Evolutionary conservation across 2,329 filamentous ascomycete species (phyloP).

Genomic region (Fusarium sp.): DNA sequence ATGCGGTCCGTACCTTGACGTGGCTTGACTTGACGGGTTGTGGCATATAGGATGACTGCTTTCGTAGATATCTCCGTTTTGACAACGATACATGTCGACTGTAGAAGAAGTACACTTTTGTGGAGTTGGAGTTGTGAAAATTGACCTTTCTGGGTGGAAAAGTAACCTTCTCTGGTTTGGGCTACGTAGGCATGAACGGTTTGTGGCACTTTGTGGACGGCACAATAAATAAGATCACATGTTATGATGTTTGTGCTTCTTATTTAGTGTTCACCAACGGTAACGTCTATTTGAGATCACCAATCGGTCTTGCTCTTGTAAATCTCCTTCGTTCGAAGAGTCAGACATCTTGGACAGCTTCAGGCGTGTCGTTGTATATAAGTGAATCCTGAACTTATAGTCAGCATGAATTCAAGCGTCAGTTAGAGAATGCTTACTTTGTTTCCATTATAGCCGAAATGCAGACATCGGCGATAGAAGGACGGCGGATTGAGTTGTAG

Average conservation of each 20-base stretch:
- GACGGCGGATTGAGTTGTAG: not conserved
- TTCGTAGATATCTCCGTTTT: slow-evolving; percentile 10
- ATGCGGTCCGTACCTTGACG: slow-evolving; percentile 13
- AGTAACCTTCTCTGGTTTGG: accelerated
- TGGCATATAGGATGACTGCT: slow-evolving; percentile 3
- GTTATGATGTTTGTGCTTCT: not conserved
- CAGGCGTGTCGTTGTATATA: not conserved
- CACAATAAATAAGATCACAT: not conserved
- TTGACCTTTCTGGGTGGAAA: not conserved
- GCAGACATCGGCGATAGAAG: accelerated
- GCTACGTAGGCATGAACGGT: not conserved
- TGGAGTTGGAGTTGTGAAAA: not conserved
- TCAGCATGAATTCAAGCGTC: not conserved
- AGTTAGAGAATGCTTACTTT: not conserved
- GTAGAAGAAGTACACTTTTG: not conserved
- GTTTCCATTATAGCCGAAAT: not conserved
- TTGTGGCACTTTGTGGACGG: not conserved
- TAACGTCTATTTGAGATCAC: not conserved
- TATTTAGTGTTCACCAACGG: not conserved
- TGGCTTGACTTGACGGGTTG: slow-evolving; percentile 13
- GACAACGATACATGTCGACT: not conserved
- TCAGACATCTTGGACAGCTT: not conserved
- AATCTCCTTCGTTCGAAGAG: not conserved
- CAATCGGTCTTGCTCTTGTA: not conserved
- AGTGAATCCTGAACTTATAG: not conserved